Evolutionary conservation across 345 rosid species (phyloP).

Genomic region (Euphorbia pulcherrima): DNA sequence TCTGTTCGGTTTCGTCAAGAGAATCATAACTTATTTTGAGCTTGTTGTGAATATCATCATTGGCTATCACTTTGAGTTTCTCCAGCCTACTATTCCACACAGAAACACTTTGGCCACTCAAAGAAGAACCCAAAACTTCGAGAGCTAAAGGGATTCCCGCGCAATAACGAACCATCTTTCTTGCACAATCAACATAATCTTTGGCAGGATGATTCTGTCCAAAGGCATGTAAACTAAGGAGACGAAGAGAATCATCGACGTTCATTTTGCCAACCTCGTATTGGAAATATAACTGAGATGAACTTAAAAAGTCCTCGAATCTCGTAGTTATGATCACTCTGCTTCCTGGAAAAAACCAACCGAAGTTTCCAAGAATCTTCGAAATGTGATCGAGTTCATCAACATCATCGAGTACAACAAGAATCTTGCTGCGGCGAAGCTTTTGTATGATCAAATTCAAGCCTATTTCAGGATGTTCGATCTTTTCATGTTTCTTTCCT

Average conservation of each 20-base stretch:
- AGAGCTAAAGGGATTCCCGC: constrained; percentile 15
- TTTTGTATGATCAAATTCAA: neutral
- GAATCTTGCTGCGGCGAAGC: neutral
- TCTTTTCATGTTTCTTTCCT: constrained; percentile 6
- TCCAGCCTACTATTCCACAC: constrained; percentile 18
- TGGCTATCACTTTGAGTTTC: constrained; percentile 16
- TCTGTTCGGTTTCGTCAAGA: constrained; percentile 12
- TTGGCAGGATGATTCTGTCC: neutral
- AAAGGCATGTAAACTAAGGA: constrained; percentile 14
- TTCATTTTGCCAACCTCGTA: constrained; percentile 11
- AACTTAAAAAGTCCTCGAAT: constrained; percentile 5
- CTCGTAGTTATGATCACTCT: constrained; percentile 24
- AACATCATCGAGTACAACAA: constrained; percentile 22
- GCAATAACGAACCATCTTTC: neutral
- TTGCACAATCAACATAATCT: neutral
- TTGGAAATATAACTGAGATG: constrained; percentile 1
- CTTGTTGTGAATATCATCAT: constrained; percentile 5
- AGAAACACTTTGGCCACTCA: constrained; percentile 7
- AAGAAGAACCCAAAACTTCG: constrained; percentile 16
- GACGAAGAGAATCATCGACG: constrained; percentile 11
- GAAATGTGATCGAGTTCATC: neutral
- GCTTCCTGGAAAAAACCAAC: constrained; percentile 21
- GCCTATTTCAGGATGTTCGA: constrained; percentile 3
- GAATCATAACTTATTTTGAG: constrained; percentile 24
- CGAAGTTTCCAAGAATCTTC: constrained; percentile 1